Evolutionary conservation across 331 rosid species (phyloP).

Genomic region (Prunus yedoensis): DNA sequence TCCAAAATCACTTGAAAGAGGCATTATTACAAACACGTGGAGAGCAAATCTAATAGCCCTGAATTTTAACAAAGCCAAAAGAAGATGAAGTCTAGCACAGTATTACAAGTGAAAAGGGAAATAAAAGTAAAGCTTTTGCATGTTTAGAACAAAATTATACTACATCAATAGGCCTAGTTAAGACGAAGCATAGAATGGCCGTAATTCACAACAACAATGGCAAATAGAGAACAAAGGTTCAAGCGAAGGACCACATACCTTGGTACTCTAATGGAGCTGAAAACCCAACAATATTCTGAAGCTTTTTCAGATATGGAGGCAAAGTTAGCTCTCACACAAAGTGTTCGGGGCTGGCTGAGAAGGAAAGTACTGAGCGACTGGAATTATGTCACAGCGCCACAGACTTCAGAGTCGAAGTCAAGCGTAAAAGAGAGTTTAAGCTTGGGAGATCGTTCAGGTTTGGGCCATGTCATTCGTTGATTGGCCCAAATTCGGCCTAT

Average conservation of each 20-base stretch:
- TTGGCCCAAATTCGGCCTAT: not conserved
- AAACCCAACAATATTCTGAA: not conserved
- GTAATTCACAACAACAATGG: not conserved
- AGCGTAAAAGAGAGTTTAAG: not conserved
- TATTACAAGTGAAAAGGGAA: not conserved
- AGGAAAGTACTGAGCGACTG: not conserved
- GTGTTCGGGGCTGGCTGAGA: not conserved
- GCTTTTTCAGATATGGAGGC: not conserved
- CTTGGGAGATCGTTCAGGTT: not conserved
- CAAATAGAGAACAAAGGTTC: not conserved
- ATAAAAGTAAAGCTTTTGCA: not conserved
- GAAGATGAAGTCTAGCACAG: not conserved
- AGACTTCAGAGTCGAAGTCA: not conserved
- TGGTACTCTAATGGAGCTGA: not conserved
- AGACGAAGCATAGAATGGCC: not conserved
- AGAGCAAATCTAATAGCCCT: conserved; percentile 10
- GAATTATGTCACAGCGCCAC: not conserved
- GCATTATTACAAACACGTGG: conserved; percentile 29
- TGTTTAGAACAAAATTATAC: not conserved
- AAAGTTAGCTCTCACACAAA: not conserved
- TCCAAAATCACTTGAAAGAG: not conserved
- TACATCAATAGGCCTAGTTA: not conserved
- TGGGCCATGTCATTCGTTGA: not conserved
- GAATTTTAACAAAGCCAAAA: not conserved
- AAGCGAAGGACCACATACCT: not conserved